Evolutionary conservation across 768 basidiomycete genomes (phyloP), one percentile per base, ranked within the genome.

Genomic region (Gautieria morchelliformis): DNA sequence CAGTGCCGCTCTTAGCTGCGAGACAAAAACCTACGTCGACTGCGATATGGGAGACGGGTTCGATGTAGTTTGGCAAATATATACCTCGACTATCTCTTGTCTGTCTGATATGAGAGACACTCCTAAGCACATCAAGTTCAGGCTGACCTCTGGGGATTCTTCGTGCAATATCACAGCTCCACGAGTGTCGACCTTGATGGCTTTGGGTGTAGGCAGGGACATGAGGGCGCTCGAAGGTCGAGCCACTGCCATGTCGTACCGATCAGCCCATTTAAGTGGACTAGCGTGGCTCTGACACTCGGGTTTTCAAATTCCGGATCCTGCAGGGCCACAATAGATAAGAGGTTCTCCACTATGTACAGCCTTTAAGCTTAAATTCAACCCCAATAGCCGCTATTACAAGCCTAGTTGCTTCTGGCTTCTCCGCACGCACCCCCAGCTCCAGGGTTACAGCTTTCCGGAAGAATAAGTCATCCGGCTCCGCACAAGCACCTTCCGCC

Each of bases 1-100:
- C 46, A 57, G 46, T 20, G 24, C 30, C 20, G 7, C 19, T 33
- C 27, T 20, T 32, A 22, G 47, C 35, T 33, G 46, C 59, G 17
- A 19, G 42, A 37, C 40, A n/a, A 45, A 9, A 17, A 81, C 93
- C 75, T 68, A 95, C 94, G 68, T 99, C 95, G 56, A 99, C 85
- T 4, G 96, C 96, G 56, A 98, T 93, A 68, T 98, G 93, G 19
- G 93, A 96, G 15, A 99, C 87, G 22, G 92, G 91, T 71, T 99
- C 96, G 60, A 95, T 95, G 74, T 98, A 85, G 67, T 96, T 94
- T 54, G 96, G 96, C 33, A 99, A 79, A 72, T 98, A 98, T 65
- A 99, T 97, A 10, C 93, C 95, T 67, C 94, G 78, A 66, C 91
- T 93, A 71, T 97, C 94, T 62, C 93, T 76, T 42, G 90, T 93